These are phyloP conservation scores for Saccharomycopsis babjevae DNA, from an alignment of 805 yeast species.

Conservation along the genomic window DNA sequence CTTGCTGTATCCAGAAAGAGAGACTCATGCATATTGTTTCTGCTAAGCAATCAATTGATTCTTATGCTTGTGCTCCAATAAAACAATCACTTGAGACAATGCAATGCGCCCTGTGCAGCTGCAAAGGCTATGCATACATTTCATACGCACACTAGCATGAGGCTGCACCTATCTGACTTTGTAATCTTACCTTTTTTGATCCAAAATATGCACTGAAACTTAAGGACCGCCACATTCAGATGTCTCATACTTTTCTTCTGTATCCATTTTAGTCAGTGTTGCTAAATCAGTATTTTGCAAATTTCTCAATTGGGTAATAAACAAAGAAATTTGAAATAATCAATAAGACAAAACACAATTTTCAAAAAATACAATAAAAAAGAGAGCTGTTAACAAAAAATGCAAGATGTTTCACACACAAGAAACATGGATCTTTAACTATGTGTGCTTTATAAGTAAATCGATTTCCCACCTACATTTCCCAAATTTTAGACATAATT, in stretches of 20 bases:
- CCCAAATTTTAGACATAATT: no score
- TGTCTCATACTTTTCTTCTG: neutral
- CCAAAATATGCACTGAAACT: neutral
- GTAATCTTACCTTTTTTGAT: neutral
- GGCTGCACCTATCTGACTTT: no score
- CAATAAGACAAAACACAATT: neutral
- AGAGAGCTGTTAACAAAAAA: neutral
- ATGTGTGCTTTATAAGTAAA: neutral
- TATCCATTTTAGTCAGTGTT: neutral
- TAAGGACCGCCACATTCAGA: neutral
- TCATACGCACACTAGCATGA: neutral
- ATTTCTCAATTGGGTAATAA: neutral
- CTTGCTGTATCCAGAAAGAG: no score
- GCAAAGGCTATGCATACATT: no score
- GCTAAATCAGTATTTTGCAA: neutral
- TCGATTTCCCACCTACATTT: neutral
- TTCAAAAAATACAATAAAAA: neutral
- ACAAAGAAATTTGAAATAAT: neutral
- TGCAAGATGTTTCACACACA: neutral
- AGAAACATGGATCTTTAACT: neutral
- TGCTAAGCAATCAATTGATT: no score
- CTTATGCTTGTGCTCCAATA: no score
- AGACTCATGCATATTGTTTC: no score
- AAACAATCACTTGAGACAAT: no score
- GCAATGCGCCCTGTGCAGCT: no score